A percentile compares a stretch with the other conserved stretches of the same genome.
phyloP scores from a whole-genome alignment of 495 filamentous ascomycete genomes.

The Niebla homalea region DNA sequence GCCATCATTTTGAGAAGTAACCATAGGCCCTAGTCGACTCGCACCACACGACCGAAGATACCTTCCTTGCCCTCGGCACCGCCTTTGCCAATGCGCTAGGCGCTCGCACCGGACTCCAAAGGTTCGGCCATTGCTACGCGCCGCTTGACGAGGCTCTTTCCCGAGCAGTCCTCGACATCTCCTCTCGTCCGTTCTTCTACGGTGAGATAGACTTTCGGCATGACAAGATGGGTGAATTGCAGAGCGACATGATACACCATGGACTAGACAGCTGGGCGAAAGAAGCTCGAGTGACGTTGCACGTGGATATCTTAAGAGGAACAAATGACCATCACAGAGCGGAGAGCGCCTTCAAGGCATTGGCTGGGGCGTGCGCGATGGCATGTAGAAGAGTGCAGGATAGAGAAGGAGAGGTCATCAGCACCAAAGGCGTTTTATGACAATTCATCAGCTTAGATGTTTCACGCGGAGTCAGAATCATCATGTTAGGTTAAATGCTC shows the following conservation, averaged over 20 bases:
- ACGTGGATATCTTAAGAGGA: constrained; percentile 78
- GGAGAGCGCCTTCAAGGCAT: constrained; percentile 94
- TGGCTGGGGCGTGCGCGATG: constrained; percentile 68
- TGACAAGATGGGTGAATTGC: constrained; percentile 87
- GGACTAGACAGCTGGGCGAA: constrained; percentile 88
- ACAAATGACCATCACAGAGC: constrained; percentile 94
- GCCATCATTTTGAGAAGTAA: not conserved
- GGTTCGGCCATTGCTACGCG: constrained; percentile 81
- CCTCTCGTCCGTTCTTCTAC: constrained; percentile 74
- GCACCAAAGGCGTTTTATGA: constrained; percentile 72
- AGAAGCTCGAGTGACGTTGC: constrained; percentile 78
- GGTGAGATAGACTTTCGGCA: constrained; percentile 67
- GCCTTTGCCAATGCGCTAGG: constrained; percentile 72
- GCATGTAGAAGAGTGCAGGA: constrained; percentile 63
- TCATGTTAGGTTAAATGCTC: too few relatives aligned
- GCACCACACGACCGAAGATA: constrained; percentile 96
- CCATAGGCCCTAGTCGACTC: constrained; percentile 61
- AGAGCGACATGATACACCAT: constrained; percentile 94
- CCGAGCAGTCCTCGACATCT: constrained; percentile 87
- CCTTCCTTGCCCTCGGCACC: constrained; percentile 74
- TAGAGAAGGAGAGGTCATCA: constrained; percentile 79
- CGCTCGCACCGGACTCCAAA: constrained; percentile 61
- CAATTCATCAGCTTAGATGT: too few relatives aligned
- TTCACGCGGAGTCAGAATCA: too few relatives aligned
- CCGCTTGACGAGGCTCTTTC: constrained; percentile 93